Percentiles rank a stretch among this genome's conserved stretches.
These are phyloP conservation scores for Pyrenophora seminiperda DNA, from an alignment of 2,329 filamentous ascomycete species.

Conservation along the genomic window DNA sequence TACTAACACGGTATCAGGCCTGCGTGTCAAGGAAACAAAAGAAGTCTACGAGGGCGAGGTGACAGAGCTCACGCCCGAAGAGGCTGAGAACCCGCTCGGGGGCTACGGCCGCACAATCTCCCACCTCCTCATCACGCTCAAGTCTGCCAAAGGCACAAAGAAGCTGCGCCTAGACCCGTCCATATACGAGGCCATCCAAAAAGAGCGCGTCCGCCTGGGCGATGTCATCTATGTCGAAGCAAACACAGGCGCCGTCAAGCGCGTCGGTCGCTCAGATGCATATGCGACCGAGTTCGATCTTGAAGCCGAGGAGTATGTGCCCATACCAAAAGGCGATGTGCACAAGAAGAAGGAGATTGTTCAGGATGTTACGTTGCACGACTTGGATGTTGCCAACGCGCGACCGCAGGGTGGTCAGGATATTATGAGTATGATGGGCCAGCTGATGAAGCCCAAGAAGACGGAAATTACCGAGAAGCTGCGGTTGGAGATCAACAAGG, in stretches of 20 bases:
- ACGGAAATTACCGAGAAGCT: slow-evolving; percentile 99
- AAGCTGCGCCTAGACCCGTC: slow-evolving; percentile 95
- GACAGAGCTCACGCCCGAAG: slow-evolving; percentile 94
- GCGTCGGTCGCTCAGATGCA: slow-evolving; percentile 92
- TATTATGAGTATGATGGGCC: slow-evolving; percentile 99
- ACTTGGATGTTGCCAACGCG: slow-evolving; percentile 94
- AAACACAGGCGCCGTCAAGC: slow-evolving; percentile 97
- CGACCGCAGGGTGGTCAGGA: slow-evolving; percentile 96
- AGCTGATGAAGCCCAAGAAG: slow-evolving; percentile 99
- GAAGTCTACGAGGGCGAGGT: slow-evolving; percentile 99
- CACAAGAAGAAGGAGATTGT: slow-evolving; percentile 99
- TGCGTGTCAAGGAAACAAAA: slow-evolving; percentile 97
- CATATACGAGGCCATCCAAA: slow-evolving; percentile 99
- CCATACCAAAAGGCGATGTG: slow-evolving; percentile 97
- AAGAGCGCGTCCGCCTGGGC: slow-evolving; percentile 92
- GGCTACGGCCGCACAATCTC: slow-evolving; percentile 98
- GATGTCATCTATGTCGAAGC: slow-evolving; percentile 99
- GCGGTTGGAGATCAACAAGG: slow-evolving; percentile 95
- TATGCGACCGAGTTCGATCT: slow-evolving; percentile 99
- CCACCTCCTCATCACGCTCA: slow-evolving; percentile 90
- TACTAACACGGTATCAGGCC: slow-evolving; percentile 49
- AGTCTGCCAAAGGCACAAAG: slow-evolving; percentile 96
- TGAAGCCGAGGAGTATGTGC: slow-evolving; percentile 98
- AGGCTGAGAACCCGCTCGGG: slow-evolving; percentile 95
- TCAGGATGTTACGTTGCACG: slow-evolving; percentile 96